phyloP scores from a whole-genome alignment of 2,329 filamentous ascomycete genomes.

The Fusarium pseudonygamai region DNA sequence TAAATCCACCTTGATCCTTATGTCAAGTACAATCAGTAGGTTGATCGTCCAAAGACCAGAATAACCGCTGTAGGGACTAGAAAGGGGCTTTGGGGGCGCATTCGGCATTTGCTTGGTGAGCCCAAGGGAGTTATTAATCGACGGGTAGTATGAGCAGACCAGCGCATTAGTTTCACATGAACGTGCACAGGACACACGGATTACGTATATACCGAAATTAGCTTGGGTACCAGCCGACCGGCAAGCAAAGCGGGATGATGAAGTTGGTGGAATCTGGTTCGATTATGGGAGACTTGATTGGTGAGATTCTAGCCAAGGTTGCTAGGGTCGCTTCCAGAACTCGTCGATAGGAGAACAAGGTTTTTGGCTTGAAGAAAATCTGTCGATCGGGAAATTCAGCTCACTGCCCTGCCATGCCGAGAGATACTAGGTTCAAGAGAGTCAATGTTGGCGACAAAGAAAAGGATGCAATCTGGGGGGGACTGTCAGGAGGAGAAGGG shows the following conservation, averaged over 20 bases:
- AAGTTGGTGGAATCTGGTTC: conserved; percentile 16
- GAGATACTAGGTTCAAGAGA: background rate
- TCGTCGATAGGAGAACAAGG: conserved; percentile 37
- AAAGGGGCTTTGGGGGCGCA: background rate
- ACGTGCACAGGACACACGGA: conserved; percentile 12
- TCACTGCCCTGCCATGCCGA: background rate
- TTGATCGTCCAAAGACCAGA: background rate
- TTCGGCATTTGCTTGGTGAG: conserved; percentile 21
- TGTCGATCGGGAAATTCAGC: conserved; percentile 39
- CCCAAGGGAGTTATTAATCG: background rate
- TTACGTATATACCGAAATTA: conserved; percentile 35
- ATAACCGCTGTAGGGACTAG: background rate
- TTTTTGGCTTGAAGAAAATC: conserved; percentile 39
- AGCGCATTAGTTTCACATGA: conserved; percentile 21
- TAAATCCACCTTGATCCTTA: background rate
- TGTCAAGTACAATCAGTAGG: background rate
- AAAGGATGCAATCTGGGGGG: background rate
- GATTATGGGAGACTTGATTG: conserved; percentile 21
- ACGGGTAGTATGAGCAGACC: conserved; percentile 10
- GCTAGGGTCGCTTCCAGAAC: conserved; percentile 41
- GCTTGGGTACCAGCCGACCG: conserved; percentile 30
- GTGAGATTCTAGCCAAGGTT: conserved; percentile 17
- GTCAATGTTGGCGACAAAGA: background rate
- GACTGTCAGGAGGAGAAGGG: background rate
- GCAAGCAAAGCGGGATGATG: conserved; percentile 37